Conservation (phyloP, 2,329 filamentous ascomycete species). For the Monilinia fructigena region DNA sequence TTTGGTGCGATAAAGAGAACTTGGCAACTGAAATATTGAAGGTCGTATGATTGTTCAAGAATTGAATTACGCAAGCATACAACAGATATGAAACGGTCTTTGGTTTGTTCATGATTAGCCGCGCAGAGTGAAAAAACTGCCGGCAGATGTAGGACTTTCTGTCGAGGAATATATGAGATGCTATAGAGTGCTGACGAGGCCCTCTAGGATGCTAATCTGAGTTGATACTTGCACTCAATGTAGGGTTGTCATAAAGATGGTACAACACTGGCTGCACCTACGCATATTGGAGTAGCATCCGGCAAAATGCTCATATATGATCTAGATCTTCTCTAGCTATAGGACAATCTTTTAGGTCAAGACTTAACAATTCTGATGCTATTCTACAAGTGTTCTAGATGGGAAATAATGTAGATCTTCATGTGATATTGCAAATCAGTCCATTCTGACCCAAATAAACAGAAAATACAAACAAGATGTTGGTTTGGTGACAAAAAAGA, state of each 20-base stretch:
- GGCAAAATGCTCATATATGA: neutral
- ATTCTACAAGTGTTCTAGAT: neutral
- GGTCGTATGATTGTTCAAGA: neutral
- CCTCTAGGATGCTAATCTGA: neutral
- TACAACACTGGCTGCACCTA: neutral
- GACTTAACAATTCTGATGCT: neutral
- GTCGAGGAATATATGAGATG: neutral
- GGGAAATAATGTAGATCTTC: neutral
- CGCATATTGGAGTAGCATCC: neutral
- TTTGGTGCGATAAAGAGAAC: neutral
- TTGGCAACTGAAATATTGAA: neutral
- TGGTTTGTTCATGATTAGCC: neutral
- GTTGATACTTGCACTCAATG: neutral
- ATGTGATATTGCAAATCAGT: neutral
- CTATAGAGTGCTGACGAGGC: neutral
- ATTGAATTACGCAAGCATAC: neutral
- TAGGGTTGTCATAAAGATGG: neutral
- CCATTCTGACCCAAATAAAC: too few relatives aligned
- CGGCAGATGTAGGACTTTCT: slow-evolving; percentile 3
- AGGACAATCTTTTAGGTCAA: neutral
- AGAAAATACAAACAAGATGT: neutral
- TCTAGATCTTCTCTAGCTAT: too few relatives aligned
- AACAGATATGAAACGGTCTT: neutral
- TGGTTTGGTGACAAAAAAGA: too few relatives aligned
- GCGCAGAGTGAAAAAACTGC: neutral